Evolutionary conservation across 192 early-diverging fungal genomes (phyloP).

Genomic region (Podila verticillata): DNA sequence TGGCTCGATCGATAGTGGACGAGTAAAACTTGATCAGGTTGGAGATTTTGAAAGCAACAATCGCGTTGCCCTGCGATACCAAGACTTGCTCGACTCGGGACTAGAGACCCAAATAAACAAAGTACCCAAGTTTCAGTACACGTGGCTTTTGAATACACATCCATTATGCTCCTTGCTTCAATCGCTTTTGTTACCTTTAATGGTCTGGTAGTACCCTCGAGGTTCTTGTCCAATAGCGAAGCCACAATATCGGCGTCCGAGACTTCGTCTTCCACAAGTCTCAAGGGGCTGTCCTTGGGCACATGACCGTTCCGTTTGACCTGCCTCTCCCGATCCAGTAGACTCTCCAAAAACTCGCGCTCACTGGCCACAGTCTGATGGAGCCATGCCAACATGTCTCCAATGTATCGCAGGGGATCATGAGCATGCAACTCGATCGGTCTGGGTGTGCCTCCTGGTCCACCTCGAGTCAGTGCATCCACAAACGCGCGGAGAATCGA

Average conservation of each 20-base stretch:
- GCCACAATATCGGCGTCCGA: slow-evolving; percentile 55
- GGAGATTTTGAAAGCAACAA: slow-evolving; percentile 72
- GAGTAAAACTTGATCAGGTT: slow-evolving; percentile 84
- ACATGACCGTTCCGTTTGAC: slow-evolving; percentile 36
- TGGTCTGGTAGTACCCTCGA: slow-evolving; percentile 79
- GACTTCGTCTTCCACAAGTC: slow-evolving; percentile 34
- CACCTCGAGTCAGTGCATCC: slow-evolving; percentile 79
- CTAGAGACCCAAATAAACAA: slow-evolving; percentile 23
- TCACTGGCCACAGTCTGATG: slow-evolving; percentile 93
- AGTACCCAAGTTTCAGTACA: too few relatives aligned
- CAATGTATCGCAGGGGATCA: slow-evolving; percentile 91
- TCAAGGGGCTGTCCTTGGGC: slow-evolving; percentile 30
- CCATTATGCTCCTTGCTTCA: too few relatives aligned
- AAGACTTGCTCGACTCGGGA: slow-evolving; percentile 83
- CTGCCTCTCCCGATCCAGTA: slow-evolving; percentile 61
- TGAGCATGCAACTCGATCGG: slow-evolving; percentile 95
- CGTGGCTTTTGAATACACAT: too few relatives aligned
- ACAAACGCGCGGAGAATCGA: slow-evolving; percentile 75
- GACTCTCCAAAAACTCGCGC: slow-evolving; percentile 84
- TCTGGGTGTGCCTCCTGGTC: slow-evolving; percentile 78
- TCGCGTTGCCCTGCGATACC: slow-evolving; percentile 68
- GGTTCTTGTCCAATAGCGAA: slow-evolving; percentile 71
- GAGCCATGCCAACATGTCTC: slow-evolving; percentile 97
- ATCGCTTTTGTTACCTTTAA: slow-evolving; percentile 62
- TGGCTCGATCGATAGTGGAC: slow-evolving; percentile 67